Base-by-base conservation (phyloP, 2,329 filamentous ascomycete species). In the Hypoxylon sp. region DNA sequence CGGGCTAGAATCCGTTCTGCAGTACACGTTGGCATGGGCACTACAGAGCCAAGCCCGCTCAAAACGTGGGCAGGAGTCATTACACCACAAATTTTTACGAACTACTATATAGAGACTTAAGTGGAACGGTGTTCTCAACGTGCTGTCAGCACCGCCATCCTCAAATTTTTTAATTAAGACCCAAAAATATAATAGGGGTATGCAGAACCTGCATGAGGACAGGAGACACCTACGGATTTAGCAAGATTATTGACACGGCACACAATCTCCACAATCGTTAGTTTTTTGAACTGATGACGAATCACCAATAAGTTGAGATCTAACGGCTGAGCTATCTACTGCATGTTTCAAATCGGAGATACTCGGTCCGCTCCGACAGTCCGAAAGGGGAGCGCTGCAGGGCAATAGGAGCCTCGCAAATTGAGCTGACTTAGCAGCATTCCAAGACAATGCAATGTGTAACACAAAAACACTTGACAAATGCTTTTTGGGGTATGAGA, bases 251-350 rank as follows among this genome's bases (percentile, higher is more conserved):
- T 54, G 44, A 29, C 17, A 66, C 17, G 15, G 6, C 6, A 50
- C 29, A 15, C 44, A 65, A 67, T 63, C 55, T 63, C 65, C 62
- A 61, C 59, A 58, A 56, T 63, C 48, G 35, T 44, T 65, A 58
- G 62, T 61, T n/a, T 35, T 10, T 37, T 13, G 29, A 48, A 10
- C 10, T 15, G 53, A 44, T 64, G 58, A 58, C 55, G 54, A 65
- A 60, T 56, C 53, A 39, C 39, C 24, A 65, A 61, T 65, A 63
- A 44, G 17, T 56, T 19, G 21, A 39, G 56, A 57, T 53, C 37
- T 60, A 47, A 50, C 60, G 65, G 58, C 44, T 62, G 24, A 37
- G 61, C 46, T 68, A 70, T 68, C 32, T 62, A 27, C 61, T 68
- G 64, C 39, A 57, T 67, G 68, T 70, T 50, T 70, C 50, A 68